Evolutionary conservation across 768 basidiomycete genomes (phyloP).

Genomic region (Holtermannia corniformis): DNA sequence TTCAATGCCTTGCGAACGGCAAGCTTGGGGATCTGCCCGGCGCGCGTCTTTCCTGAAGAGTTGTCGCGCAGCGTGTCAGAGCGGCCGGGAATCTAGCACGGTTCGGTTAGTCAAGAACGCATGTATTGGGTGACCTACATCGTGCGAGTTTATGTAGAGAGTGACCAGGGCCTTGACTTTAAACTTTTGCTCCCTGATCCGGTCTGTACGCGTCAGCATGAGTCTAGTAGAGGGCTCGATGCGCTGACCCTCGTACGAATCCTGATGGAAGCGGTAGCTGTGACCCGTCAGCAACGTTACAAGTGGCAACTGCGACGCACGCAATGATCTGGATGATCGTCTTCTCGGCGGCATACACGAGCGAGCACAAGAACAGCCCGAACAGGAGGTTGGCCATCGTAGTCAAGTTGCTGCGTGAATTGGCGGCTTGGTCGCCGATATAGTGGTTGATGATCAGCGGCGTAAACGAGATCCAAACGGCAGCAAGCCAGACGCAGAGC

Average conservation of each 20-base stretch:
- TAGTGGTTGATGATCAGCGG: conserved; percentile 51
- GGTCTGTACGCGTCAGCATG: conserved; percentile 47
- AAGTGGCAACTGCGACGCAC: conserved; percentile 8
- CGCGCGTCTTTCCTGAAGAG: conserved; percentile 40
- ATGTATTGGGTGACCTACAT: conserved; percentile 35
- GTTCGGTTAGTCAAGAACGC: no score
- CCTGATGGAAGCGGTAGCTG: conserved; percentile 45
- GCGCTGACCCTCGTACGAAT: conserved; percentile 64
- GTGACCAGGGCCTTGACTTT: conserved; percentile 61
- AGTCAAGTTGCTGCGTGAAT: conserved; percentile 45
- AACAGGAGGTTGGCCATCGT: conserved; percentile 62
- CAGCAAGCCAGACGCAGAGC: conserved; percentile 54
- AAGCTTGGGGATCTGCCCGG: conserved; percentile 49
- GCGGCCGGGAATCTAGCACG: conserved; percentile 50
- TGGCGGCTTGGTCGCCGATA: conserved; percentile 25
- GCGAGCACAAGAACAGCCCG: conserved; percentile 58
- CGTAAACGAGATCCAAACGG: conserved; percentile 62
- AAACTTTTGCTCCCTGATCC: conserved; percentile 72
- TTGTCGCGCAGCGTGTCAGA: conserved; percentile 52
- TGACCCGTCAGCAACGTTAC: neutral
- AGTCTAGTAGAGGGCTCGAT: neutral
- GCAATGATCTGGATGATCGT: conserved; percentile 73
- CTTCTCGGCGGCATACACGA: conserved; percentile 69
- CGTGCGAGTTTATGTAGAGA: conserved; percentile 68
- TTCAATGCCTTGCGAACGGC: conserved; percentile 62